A percentile compares a stretch with the other conserved stretches of the same genome.
Conservation (phyloP, 345 rosid genomes). For the Eucalyptus viminalis region DNA sequence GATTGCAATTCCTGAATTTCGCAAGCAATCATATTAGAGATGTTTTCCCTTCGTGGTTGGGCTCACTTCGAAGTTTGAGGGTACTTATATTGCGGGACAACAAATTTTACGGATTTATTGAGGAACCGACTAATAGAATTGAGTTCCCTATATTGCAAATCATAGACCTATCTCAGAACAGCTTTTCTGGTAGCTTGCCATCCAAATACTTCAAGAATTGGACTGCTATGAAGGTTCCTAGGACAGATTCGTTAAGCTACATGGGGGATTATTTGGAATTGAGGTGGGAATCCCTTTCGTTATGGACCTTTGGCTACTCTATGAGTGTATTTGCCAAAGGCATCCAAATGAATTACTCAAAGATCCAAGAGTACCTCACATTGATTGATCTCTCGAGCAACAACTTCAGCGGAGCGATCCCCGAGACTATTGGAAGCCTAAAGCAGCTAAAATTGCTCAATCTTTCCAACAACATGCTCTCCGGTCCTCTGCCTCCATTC, state of each 20-base stretch:
- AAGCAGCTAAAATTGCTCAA: neutral
- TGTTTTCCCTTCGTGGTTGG: neutral
- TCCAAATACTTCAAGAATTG: neutral
- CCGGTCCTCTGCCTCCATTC: neutral
- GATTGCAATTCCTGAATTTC: neutral
- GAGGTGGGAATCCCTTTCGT: rapidly evolving
- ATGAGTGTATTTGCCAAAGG: neutral
- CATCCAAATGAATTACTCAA: neutral
- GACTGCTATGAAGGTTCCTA: neutral
- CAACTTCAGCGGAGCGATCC: neutral
- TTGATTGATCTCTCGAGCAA: neutral
- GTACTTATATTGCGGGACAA: neutral
- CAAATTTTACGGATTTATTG: neutral
- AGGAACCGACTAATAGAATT: neutral
- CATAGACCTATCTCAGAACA: neutral
- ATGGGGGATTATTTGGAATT: rapidly evolving
- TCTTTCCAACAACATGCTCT: neutral
- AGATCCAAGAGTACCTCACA: neutral
- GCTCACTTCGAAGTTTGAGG: neutral
- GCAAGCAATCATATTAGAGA: neutral
- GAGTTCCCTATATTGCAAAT: neutral
- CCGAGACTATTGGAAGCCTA: neutral
- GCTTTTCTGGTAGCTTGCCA: neutral
- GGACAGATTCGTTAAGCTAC: neutral
- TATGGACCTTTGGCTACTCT: neutral